Percentiles rank a stretch among this genome's conserved stretches.
These are phyloP conservation scores for Dimocarpus longan DNA, from an alignment of 345 rosid genomes.

Conservation along the genomic window DNA sequence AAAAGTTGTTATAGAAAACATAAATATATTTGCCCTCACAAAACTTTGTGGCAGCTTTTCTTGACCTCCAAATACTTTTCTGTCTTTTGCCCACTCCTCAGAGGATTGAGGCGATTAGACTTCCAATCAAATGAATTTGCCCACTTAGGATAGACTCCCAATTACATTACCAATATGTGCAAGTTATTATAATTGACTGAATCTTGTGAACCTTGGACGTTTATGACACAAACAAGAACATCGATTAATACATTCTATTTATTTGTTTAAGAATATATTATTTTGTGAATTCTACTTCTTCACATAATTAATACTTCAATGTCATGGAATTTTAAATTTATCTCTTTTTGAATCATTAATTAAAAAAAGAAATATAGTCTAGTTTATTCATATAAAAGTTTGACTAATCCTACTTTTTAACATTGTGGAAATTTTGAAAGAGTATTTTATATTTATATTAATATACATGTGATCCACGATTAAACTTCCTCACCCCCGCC, in stretches of 20 bases:
- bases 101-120: neutral
- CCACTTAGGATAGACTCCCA: neutral
- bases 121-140: neutral
- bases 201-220: neutral
- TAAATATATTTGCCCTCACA: neutral
- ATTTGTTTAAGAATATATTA: neutral
- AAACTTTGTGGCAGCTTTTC: neutral
- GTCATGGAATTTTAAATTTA: neutral
- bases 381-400: neutral
- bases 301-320: too few relatives aligned
- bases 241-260: neutral
- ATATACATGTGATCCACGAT: neutral
- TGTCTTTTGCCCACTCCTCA: constrained; percentile 20
- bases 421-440: neutral
- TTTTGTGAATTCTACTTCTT: too few relatives aligned
- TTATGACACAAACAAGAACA: neutral
- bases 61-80: constrained; percentile 3
- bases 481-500: neutral
- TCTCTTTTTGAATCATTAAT: neutral
- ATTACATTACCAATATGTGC: neutral
- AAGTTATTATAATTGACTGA: neutral
- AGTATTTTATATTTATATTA: neutral
- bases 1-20: constrained; percentile 15
- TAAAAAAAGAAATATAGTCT: neutral
- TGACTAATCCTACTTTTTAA: neutral